A percentile compares a stretch with the other conserved stretches of the same genome.
Evolutionary conservation across 495 filamentous ascomycete species (phyloP).

Genomic region (Tuber calosporum): DNA sequence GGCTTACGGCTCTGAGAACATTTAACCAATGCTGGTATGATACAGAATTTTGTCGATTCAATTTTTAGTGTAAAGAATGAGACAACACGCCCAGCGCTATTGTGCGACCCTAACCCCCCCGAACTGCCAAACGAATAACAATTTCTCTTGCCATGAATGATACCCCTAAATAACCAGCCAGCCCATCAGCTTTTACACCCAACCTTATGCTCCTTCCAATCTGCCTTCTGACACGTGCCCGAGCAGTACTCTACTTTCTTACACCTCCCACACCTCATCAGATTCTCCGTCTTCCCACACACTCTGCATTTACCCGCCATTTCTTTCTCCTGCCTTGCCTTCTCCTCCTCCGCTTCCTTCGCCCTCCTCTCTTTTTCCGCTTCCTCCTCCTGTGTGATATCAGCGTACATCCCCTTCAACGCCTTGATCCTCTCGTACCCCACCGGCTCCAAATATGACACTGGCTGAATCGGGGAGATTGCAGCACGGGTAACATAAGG

Average conservation of each 20-base stretch:
- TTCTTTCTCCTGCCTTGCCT: constrained; percentile 6
- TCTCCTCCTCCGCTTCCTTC: not conserved
- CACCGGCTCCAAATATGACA: constrained; percentile 31
- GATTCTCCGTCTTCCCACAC: constrained; percentile 20
- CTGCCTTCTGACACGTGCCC: constrained; percentile 49
- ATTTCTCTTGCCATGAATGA: not conserved
- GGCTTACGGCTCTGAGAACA: not conserved
- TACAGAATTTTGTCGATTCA: not conserved
- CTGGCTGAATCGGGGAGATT: constrained; percentile 33
- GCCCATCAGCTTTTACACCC: constrained; percentile 45
- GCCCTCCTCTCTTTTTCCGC: not conserved
- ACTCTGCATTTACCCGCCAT: constrained; percentile 11
- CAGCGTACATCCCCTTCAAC: constrained; percentile 9
- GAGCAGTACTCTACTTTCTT: constrained; percentile 51
- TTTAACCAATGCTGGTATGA: too few relatives aligned
- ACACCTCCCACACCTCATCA: constrained; percentile 51
- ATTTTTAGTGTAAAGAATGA: not conserved
- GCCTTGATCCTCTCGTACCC: constrained; percentile 10
- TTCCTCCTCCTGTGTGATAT: constrained; percentile 1
- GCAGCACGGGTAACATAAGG: constrained; percentile 35
- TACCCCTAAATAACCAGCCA: not conserved
- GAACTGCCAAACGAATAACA: not conserved
- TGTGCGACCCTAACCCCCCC: not conserved
- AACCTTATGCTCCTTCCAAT: constrained; percentile 52
- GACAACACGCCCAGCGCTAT: not conserved